Conservation (phyloP, 768 basidiomycete species). For the Clavaria fumosa region DNA sequence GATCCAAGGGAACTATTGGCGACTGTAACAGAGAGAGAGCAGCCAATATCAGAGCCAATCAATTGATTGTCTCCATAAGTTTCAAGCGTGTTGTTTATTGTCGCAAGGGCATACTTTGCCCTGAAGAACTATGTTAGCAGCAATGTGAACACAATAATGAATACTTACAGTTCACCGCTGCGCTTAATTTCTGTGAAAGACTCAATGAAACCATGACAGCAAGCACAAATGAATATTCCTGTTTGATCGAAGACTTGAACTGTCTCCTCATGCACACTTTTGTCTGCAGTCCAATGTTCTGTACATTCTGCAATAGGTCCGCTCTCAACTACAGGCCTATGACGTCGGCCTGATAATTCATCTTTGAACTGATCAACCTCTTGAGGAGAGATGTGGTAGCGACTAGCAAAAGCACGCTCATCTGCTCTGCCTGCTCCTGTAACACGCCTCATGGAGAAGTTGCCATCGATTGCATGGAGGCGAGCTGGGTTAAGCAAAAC, state of each 20-base stretch:
- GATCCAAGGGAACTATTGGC: constrained; percentile 7
- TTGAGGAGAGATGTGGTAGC: background rate
- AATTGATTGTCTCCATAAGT: constrained; percentile 6
- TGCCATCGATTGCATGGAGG: constrained; percentile 2
- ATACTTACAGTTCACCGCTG: constrained; percentile 23
- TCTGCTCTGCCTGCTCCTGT: constrained; percentile 1
- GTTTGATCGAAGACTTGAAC: constrained; percentile 23
- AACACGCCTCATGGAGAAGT: background rate
- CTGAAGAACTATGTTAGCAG: too few species aligned
- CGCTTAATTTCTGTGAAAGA: constrained; percentile 19
- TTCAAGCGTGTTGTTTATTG: constrained; percentile 12
- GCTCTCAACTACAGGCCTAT: background rate
- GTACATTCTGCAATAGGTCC: constrained; percentile 14
- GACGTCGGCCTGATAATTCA: background rate
- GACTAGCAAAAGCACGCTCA: background rate
- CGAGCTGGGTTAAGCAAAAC: background rate
- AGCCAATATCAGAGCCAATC: constrained; percentile 13
- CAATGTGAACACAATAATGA: constrained; percentile 8
- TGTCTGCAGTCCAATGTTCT: constrained; percentile 19
- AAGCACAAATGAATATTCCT: constrained; percentile 22
- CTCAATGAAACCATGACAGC: constrained; percentile 20
- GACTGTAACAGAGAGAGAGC: constrained; percentile 10
- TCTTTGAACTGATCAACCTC: constrained; percentile 4
- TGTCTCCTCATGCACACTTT: constrained; percentile 15
- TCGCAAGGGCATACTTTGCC: constrained; percentile 17